Evolutionary conservation across 2,329 filamentous ascomycete genomes (phyloP).

Genomic region (Talaromyces sp.): DNA sequence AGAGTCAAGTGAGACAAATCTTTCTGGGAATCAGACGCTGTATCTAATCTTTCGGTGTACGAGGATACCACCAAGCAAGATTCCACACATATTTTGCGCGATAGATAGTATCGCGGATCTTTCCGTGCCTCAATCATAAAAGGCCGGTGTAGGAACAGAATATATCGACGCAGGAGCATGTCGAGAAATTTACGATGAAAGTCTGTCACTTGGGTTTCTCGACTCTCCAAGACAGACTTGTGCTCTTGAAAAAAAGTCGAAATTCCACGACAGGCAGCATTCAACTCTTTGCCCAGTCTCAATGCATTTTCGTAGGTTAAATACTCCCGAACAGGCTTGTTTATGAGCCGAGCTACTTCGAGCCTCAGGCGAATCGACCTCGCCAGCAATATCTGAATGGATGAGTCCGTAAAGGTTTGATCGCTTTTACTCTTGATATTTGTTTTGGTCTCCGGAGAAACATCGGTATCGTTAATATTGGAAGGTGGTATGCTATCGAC

Average conservation of each 20-base stretch:
- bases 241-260: conserved; percentile 1
- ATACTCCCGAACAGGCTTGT: conserved; percentile 11
- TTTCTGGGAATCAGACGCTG: conserved; percentile 9
- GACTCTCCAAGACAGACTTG: background rate
- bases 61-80: conserved; percentile 9
- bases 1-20: conserved; percentile 13
- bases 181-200: conserved; percentile 5
- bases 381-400: conserved; percentile 5
- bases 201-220: background rate
- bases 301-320: conserved; percentile 6
- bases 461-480: conserved; percentile 49
- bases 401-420: conserved; percentile 2
- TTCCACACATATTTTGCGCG: conserved; percentile 8
- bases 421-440: background rate
- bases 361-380: conserved; percentile 2
- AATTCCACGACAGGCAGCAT: background rate
- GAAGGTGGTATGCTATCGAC: conserved; percentile 46
- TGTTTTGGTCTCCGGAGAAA: conserved; percentile 18
- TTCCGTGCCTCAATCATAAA: conserved; percentile 9
- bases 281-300: conserved; percentile 1
- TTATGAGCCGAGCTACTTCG: conserved; percentile 5
- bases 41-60: conserved; percentile 12
- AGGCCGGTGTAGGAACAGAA: conserved; percentile 5
- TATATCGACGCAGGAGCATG: conserved; percentile 7
- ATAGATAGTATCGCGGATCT: conserved; percentile 6